Evolutionary conservation across 1,284 basidiomycete species (phyloP).

Genomic region (Microbotryum saponariae): DNA sequence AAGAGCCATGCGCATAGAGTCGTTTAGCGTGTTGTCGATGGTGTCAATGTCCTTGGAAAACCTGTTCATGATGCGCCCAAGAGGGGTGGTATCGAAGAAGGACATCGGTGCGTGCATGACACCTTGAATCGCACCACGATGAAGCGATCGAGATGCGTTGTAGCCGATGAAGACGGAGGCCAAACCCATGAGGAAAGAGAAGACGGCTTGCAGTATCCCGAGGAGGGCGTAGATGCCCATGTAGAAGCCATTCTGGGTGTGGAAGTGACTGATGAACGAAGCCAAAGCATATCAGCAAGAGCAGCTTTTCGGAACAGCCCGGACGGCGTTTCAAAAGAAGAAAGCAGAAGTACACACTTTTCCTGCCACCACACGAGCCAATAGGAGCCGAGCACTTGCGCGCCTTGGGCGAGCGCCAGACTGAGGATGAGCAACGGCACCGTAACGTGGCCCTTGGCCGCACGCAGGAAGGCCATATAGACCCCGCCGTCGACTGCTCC

Average conservation of each 20-base stretch:
- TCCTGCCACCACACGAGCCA: slow-evolving; percentile 43
- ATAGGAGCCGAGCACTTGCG: slow-evolving; percentile 45
- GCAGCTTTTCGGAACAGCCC: neutral
- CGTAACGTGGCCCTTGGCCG: slow-evolving; percentile 55
- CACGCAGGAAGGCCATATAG: slow-evolving; percentile 59
- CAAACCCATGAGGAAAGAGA: slow-evolving; percentile 52
- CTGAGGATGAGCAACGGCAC: slow-evolving; percentile 54
- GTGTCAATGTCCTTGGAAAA: slow-evolving; percentile 55
- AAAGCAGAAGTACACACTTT: slow-evolving; percentile 15
- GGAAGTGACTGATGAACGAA: neutral
- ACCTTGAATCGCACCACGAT: slow-evolving; percentile 52
- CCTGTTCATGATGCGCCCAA: slow-evolving; percentile 77
- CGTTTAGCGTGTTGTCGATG: slow-evolving; percentile 64
- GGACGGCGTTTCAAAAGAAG: too few species aligned
- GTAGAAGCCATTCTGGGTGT: slow-evolving; percentile 49
- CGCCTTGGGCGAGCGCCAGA: slow-evolving; percentile 58
- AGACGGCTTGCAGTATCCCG: slow-evolving; percentile 50
- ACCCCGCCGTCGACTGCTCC: slow-evolving; percentile 43
- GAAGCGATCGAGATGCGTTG: slow-evolving; percentile 30
- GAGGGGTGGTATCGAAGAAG: slow-evolving; percentile 76
- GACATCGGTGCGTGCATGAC: slow-evolving; percentile 61
- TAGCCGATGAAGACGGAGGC: slow-evolving; percentile 30
- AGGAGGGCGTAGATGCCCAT: slow-evolving; percentile 63
- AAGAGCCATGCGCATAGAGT: slow-evolving; percentile 67
- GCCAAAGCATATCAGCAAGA: neutral